These are phyloP conservation scores for Pythium utonaiense DNA, from an alignment of 352 stramenopile genomes.

Conservation along the genomic window DNA sequence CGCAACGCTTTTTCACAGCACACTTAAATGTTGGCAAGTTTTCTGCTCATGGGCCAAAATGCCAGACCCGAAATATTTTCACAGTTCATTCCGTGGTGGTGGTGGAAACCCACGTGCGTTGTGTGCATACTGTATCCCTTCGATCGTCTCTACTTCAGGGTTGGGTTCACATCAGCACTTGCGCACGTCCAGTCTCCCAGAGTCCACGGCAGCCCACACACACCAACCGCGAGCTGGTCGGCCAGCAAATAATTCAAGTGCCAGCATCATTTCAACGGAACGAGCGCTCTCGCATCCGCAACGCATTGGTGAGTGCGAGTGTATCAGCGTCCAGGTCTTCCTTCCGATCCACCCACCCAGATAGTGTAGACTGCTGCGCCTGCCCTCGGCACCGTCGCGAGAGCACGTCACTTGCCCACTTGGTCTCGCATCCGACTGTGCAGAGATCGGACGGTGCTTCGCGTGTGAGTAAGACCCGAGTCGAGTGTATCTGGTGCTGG, in stretches of 20 bases:
- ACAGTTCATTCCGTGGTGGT: neutral
- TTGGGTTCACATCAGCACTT: conserved; percentile 6
- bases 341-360: neutral
- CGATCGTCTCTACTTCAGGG: conserved; percentile 3
- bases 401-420: conserved; percentile 12
- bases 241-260: conserved; percentile 17
- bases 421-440: conserved; percentile 21
- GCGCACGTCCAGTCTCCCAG: conserved; percentile 13
- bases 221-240: conserved; percentile 13
- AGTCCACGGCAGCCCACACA: neutral
- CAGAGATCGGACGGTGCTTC: conserved; percentile 16
- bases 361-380: neutral
- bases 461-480: conserved; percentile 3
- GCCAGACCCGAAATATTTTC: neutral
- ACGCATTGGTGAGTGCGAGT: conserved; percentile 2
- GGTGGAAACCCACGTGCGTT: neutral
- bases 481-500: conserved; percentile 2
- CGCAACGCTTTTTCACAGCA: neutral
- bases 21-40: neutral
- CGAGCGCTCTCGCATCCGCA: neutral
- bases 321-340: neutral
- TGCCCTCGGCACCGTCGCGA: neutral
- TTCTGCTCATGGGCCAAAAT: neutral
- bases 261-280: conserved; percentile 13
- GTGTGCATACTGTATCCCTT: neutral